Base-by-base conservation (phyloP, 2,329 filamentous ascomycete species). In the Alternaria longipes region DNA sequence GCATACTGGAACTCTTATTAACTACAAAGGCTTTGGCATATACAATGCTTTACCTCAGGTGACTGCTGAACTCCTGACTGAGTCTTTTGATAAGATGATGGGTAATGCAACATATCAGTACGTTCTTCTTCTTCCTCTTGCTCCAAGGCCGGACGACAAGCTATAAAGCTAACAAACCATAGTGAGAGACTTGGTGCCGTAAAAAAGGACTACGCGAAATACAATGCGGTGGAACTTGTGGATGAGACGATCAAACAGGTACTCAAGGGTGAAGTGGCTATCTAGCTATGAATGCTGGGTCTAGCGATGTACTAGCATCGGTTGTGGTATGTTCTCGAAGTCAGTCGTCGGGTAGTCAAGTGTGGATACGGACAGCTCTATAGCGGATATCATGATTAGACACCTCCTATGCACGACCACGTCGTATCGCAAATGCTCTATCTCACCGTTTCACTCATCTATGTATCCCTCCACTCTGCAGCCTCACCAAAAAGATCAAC, bases 1-100 rank as follows among this genome's bases (percentile, higher is more conserved):
- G 4, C 81, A 85, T 65, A 78, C 81, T 14, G 73, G 76, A 1
- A 71, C 75, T 24, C 14, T 63, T 3, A 56, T 63, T 20, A 63
- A 56, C 14, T 63, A 63, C 52, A 52, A 52, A 7, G 60, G 60
- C 34, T 59, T 56, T 53, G 56, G 56, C 5, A 56, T 63, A 12
- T 63, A 63, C 22, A 42, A 63, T 49, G 51, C 60, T 38, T 36
- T 60, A n/a, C 47, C 49, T 5, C 56, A 60, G 6, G 42, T 36
- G 7, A 26, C 41, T 14, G 6, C 46, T 1, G 26, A 47, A 24
- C 50, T 56, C 14, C 24, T 63, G 3, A 38, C n/a, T 8, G 52
- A 22, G 16, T 36, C 51, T 22, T 62, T 62, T 4, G 52, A 62
- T 9, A 49, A 62, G 47, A 44, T 64, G 3, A 26, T 62, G 59